phyloP scores from a whole-genome alignment of 371 early-diverging fungal species.

The Massospora cicadina region DNA sequence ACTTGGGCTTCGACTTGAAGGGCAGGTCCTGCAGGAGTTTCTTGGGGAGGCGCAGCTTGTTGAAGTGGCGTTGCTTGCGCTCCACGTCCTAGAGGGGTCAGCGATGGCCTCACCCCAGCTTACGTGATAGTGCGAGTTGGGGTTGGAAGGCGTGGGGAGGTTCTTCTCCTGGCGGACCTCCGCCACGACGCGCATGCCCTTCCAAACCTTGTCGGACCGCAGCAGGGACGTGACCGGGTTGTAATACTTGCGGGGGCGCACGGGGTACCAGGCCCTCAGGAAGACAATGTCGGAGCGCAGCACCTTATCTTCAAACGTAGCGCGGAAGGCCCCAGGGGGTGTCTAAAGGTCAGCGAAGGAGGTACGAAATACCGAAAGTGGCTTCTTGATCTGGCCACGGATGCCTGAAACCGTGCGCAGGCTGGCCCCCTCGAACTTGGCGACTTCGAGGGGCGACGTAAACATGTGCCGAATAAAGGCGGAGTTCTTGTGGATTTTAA shows the following conservation, averaged over 20 bases:
- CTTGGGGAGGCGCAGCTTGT: constrained; percentile 67
- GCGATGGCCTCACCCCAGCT: neutral
- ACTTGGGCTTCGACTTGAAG: constrained; percentile 80
- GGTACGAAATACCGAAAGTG: constrained; percentile 27
- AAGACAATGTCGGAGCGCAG: constrained; percentile 93
- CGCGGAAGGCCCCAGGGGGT: constrained; percentile 91
- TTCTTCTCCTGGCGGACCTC: constrained; percentile 67
- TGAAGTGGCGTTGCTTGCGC: constrained; percentile 67
- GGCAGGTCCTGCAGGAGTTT: constrained; percentile 67
- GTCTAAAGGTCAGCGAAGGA: constrained; percentile 23
- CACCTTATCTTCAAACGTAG: constrained; percentile 97
- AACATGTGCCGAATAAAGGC: constrained; percentile 99
- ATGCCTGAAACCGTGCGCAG: constrained; percentile 96
- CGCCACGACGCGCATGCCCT: constrained; percentile 78
- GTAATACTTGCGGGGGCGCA: constrained; percentile 83
- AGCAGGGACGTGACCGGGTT: constrained; percentile 86
- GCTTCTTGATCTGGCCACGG: constrained; percentile 96
- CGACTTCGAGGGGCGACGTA: constrained; percentile 93
- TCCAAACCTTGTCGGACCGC: constrained; percentile 51
- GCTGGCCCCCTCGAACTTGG: constrained; percentile 92
- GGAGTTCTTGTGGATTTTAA: constrained; percentile 91
- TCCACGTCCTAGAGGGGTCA: constrained; percentile 38
- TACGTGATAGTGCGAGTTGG: constrained; percentile 71
- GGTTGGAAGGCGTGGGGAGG: constrained; percentile 43
- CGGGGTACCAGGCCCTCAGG: constrained; percentile 91